phyloP scores from a whole-genome alignment of 2,329 filamentous ascomycete genomes.

The Aspergillus phoenicis region DNA sequence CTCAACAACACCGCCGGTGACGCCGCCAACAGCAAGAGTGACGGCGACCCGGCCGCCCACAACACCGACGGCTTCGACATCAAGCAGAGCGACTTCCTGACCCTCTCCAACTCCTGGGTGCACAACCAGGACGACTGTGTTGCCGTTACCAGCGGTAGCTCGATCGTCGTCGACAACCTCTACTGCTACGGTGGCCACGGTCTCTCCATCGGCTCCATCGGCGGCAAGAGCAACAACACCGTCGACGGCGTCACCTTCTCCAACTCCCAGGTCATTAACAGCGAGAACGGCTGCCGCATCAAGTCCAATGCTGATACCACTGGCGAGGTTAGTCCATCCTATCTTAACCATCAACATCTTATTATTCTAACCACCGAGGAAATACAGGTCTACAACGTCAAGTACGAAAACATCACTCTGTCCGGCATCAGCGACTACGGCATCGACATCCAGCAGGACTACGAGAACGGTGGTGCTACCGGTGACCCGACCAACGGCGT shows the following conservation, averaged over 20 bases:
- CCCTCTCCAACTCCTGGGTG: conserved; percentile 47
- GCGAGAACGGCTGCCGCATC: conserved; percentile 42
- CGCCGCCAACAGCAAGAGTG: conserved; percentile 35
- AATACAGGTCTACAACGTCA: conserved; percentile 41
- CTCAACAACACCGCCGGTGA: conserved; percentile 46
- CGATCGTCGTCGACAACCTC: conserved; percentile 28
- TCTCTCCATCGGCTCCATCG: conserved; percentile 42
- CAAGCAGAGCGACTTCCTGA: conserved; percentile 52
- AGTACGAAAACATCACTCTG: conserved; percentile 52
- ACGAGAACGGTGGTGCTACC: conserved; percentile 51
- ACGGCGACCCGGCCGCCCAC: conserved; percentile 37
- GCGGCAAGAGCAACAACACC: conserved; percentile 54
- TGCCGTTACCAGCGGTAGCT: conserved; percentile 33
- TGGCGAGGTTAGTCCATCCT: conserved; percentile 24
- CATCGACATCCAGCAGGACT: conserved; percentile 58
- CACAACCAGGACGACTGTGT: conserved; percentile 48
- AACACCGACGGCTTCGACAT: conserved; percentile 56
- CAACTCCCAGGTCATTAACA: conserved; percentile 53
- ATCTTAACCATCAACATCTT: no score
- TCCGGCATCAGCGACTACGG: conserved; percentile 51
- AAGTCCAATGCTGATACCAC: conserved; percentile 46
- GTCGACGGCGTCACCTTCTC: conserved; percentile 56
- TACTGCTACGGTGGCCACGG: conserved; percentile 45
- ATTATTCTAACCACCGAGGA: neutral
- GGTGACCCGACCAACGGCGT: conserved; percentile 45